Evolutionary conservation across 495 filamentous ascomycete species (phyloP), one percentile per base, ranked within the genome.

Genomic region (Xylaria grammica): DNA sequence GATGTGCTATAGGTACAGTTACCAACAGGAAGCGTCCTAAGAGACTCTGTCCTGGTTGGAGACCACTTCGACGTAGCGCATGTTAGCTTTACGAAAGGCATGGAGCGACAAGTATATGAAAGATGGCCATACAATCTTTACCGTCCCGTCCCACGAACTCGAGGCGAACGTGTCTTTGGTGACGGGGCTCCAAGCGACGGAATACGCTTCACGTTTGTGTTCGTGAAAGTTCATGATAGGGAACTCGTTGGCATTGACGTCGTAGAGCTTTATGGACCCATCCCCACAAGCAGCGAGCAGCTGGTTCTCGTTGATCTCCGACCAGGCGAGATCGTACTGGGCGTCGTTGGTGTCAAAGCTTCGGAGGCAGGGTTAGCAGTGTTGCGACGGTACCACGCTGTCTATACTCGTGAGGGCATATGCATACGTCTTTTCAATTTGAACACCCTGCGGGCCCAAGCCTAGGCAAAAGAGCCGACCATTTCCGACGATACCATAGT

Each of bases 401-500:
- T 46, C 22, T 19, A 11, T 30, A 61, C 51, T 40, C 48, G 24
- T 62, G 24, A 56, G 58, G 40, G 57, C 17, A 36, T 19, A 46
- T 58, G 69, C 77, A 66, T 70, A 82, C 89, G 82, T 87, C 84
- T 93, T 94, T 69, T 92, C 86, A 17, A 90, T 82, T n/a, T 89
- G 83, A 63, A 98, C 91, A 44, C 95, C 95, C 38, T 89, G 85
- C 0, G 91, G 82, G 6, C 90, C 94, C 60, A 99, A 77, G 40
- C 88, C 87, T 15, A 97, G 82, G 54, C 94, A 87, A 68, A 89
- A 97, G 1, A 98, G 74, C 27, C 94, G 85, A 29, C 95, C 95
- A 82, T 99, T 99, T 60, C 95, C 95, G 5, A 98, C 96, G 24
- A 99, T 91, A 22, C 96, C 95, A 74, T 93, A 99, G 80, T 99